A percentile compares a stretch with the other conserved stretches of the same genome.
Evolutionary conservation across 192 early-diverging fungal species (phyloP).

Genomic region (Linnemannia exigua): DNA sequence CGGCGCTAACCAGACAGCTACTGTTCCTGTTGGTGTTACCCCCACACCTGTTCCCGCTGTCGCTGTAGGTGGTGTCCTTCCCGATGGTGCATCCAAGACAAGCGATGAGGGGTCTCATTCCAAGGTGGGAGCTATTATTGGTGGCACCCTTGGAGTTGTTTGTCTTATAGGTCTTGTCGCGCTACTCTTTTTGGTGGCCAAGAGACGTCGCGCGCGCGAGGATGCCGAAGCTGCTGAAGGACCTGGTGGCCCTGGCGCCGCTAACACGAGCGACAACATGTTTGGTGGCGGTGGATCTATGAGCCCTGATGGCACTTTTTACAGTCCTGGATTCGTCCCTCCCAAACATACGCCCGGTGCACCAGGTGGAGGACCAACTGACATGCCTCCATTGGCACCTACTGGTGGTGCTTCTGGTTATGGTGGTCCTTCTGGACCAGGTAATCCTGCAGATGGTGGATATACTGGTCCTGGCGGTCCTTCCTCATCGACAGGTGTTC

Average conservation of each 20-base stretch:
- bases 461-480: background rate
- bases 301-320: slow-evolving; percentile 13
- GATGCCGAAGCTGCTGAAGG: background rate
- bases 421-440: slow-evolving; percentile 3
- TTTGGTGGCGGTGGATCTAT: slow-evolving; percentile 8
- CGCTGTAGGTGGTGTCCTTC: background rate
- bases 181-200: slow-evolving; percentile 29
- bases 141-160: slow-evolving; percentile 12
- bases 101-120: background rate
- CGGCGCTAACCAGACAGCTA: slow-evolving; percentile 8
- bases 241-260: background rate
- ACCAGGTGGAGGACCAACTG: background rate
- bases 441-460: slow-evolving; percentile 5
- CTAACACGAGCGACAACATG: background rate
- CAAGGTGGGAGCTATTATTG: slow-evolving; percentile 7
- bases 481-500: background rate
- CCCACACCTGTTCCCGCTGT: background rate
- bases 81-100: slow-evolving; percentile 2
- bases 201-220: slow-evolving; percentile 12
- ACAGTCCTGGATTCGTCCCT: background rate
- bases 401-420: background rate
- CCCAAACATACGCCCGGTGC: slow-evolving; percentile 15
- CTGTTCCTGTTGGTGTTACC: background rate
- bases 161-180: slow-evolving; percentile 26
- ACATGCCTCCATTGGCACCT: slow-evolving; percentile 13